These are phyloP conservation scores for Gossypium gossypioides DNA, from an alignment of 441 rosid species.

Conservation along the genomic window DNA sequence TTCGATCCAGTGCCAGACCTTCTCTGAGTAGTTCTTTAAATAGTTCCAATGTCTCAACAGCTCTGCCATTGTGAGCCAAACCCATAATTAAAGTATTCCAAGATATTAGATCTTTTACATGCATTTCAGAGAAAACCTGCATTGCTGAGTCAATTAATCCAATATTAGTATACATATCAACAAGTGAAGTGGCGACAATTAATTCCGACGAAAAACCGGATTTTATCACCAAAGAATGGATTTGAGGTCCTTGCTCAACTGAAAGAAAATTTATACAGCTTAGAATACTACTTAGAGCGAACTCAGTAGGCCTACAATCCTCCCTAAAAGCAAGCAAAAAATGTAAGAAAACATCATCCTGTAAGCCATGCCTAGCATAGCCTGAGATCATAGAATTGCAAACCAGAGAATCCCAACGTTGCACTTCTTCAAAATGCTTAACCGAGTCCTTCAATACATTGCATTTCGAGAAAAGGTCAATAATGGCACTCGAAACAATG, in stretches of 20 bases:
- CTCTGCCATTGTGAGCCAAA: slow-evolving; percentile 37
- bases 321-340: slow-evolving; percentile 34
- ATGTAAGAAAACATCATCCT: slow-evolving; percentile 38
- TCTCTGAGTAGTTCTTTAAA: slow-evolving; percentile 29
- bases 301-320: slow-evolving; percentile 41
- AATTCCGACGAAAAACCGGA: slow-evolving; percentile 41
- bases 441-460: slow-evolving; percentile 64
- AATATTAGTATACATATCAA: slow-evolving; percentile 48
- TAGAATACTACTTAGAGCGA: slow-evolving; percentile 46
- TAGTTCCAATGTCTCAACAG: slow-evolving; percentile 31
- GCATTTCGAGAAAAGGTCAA: slow-evolving; percentile 73
- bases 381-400: slow-evolving; percentile 56
- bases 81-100: slow-evolving; percentile 63
- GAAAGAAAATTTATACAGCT: slow-evolving; percentile 34
- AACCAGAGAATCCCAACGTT: slow-evolving; percentile 39
- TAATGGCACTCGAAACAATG: slow-evolving; percentile 54
- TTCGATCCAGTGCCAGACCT: slow-evolving; percentile 42
- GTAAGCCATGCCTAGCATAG: slow-evolving; percentile 40
- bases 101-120: slow-evolving; percentile 43
- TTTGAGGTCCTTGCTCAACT: slow-evolving; percentile 44
- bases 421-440: slow-evolving; percentile 36
- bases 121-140: slow-evolving; percentile 34
- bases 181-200: slow-evolving; percentile 48
- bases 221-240: slow-evolving; percentile 55
- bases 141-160: slow-evolving; percentile 43